These are phyloP conservation scores for Lolium multiflorum DNA, from an alignment of 176 grass and related monocot genomes.

Conservation along the genomic window DNA sequence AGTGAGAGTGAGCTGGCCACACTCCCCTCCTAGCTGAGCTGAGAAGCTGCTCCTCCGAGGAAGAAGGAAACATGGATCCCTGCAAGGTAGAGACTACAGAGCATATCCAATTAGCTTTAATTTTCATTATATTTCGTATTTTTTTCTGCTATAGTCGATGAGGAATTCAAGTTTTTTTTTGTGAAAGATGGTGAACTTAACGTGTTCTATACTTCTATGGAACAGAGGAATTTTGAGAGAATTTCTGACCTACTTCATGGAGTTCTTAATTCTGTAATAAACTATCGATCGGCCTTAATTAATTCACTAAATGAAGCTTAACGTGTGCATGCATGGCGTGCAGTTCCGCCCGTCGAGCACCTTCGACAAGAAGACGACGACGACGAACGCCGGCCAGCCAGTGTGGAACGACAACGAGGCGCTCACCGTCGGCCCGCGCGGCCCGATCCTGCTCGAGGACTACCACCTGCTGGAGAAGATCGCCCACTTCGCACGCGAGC, in stretches of 20 bases:
- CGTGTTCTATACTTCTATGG: too few species aligned
- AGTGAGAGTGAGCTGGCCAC: conserved; percentile 19
- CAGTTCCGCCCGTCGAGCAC: conserved; percentile 86
- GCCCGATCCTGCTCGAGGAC: conserved; percentile 80
- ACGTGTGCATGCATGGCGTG: not conserved
- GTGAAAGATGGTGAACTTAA: not conserved
- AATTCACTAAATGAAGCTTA: too few species aligned
- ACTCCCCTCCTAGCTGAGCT: not conserved
- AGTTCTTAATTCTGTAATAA: not conserved
- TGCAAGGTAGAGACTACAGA: conserved; percentile 1
- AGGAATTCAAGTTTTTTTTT: too few species aligned
- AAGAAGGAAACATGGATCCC: conserved; percentile 9
- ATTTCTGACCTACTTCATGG: not conserved
- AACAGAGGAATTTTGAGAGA: not conserved
- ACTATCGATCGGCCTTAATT: too few species aligned
- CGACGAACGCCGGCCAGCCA: conserved; percentile 79
- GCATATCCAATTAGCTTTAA: too few species aligned
- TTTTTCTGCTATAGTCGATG: not conserved
- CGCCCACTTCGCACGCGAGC: conserved; percentile 84
- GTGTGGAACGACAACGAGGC: conserved; percentile 98
- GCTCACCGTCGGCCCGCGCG: conserved; percentile 74
- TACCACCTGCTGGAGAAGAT: conserved; percentile 91
- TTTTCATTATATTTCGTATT: too few species aligned
- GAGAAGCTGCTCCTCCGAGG: not conserved
- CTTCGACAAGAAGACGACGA: conserved; percentile 70